Conservation (phyloP, 768 basidiomycete genomes). For the Trametes villosa region DNA sequence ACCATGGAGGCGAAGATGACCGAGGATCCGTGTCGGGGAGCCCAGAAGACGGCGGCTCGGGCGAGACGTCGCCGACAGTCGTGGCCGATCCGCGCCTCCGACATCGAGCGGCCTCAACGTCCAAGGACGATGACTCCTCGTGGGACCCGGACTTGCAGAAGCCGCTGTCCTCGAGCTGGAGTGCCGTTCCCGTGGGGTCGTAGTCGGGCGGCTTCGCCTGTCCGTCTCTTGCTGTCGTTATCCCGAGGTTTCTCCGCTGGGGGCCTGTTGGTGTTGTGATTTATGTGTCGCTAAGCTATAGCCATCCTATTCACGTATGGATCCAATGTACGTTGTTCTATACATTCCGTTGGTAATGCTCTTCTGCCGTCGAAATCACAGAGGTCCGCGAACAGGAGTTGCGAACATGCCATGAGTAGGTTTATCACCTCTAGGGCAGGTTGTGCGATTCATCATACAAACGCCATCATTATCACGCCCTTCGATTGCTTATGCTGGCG, state of each 20-base stretch:
- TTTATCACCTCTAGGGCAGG: too few relatives aligned
- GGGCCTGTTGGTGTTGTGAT: background rate
- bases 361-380: background rate
- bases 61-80: slow-evolving; percentile 32
- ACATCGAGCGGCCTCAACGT: slow-evolving; percentile 19
- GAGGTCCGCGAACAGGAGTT: background rate
- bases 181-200: slow-evolving; percentile 17
- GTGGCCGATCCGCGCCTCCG: slow-evolving; percentile 26
- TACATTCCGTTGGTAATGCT: background rate
- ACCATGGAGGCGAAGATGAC: slow-evolving; percentile 14
- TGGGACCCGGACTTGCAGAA: slow-evolving; percentile 20
- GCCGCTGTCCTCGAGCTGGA: slow-evolving; percentile 5
- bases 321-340: background rate
- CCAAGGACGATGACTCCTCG: slow-evolving; percentile 26
- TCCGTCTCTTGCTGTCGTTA: too few relatives aligned
- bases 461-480: too few relatives aligned
- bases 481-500: too few relatives aligned
- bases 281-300: slow-evolving; percentile 1
- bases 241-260: background rate
- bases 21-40: slow-evolving; percentile 9
- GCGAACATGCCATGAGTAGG: too few relatives aligned
- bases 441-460: too few relatives aligned
- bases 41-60: slow-evolving; percentile 19
- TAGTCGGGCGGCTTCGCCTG: background rate
- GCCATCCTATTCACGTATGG: background rate